Evolutionary conservation across 2,329 filamentous ascomycete species (phyloP), one percentile per base, ranked within the genome.

Genomic region (Leptographium flavum): DNA sequence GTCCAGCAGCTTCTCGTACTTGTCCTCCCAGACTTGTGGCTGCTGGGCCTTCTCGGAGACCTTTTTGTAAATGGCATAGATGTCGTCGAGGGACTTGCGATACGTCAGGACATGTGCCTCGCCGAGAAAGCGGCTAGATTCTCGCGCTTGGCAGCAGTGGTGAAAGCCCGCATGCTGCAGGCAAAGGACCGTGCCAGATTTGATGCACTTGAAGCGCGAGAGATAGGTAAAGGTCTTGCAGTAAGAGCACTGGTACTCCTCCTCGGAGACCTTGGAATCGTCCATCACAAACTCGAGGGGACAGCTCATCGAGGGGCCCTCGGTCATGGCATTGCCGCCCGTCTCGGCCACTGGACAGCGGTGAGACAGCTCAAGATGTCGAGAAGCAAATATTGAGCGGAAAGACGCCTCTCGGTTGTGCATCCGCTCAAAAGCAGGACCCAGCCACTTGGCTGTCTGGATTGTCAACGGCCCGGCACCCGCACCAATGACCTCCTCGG

Each of bases 161-260:
- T 83, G 80, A 42, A 67, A 71, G 17, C 87, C 88, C 27, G 86
- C 84, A 61, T 96, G 90, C 13, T 81, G 63, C 39, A 95, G 68
- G 57, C 92, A 98, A 44, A 93, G 62, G 4, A 85, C 74, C 61
- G 88, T 95, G 54, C 81, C 83, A 3, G 83, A 82, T 52, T 79
- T 83, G 47, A 81, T 69, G 60, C 92, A 98, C 54, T 83, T 81
- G 62, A 93, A 94, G 53, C 90, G 81, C 27, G 92, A 94, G 23
- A 96, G 70, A 61, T 90, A 96, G 57, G 83, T 81, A 63, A 88
- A 96, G 0, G 82, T 77, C 62, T 96, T 96, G 74, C 92, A 98
- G 62, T 87, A 85, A 36, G 73, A 73, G 65, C 92, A 96, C 50
- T 92, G 85, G 59, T 94, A 87, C 53, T 95, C 87, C 52, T 96